Conservation (phyloP, 768 basidiomycete species). For the Pisolithus microcarpus region DNA sequence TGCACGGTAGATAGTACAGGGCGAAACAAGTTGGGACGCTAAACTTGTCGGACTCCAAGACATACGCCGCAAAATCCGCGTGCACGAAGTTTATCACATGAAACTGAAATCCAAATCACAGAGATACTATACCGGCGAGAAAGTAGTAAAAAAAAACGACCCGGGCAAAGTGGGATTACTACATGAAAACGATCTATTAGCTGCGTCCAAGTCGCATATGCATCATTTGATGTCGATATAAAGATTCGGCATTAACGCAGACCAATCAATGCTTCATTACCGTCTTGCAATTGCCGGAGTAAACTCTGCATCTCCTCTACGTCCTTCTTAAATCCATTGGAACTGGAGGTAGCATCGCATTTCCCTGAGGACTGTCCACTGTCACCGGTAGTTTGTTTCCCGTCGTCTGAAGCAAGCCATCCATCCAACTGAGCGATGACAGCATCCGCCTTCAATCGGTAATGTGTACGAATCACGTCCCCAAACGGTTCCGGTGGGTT, state of each 20-base stretch:
- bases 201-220: neutral
- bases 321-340: conserved; percentile 60
- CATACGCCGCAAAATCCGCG: neutral
- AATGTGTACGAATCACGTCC: conserved; percentile 87
- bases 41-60: too few relatives aligned
- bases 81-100: conserved; percentile 13
- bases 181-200: neutral
- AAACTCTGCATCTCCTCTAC: conserved; percentile 63
- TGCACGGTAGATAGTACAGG: neutral
- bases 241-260: neutral
- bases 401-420: conserved; percentile 76
- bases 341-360: conserved; percentile 37
- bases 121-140: neutral
- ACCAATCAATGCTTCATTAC: conserved; percentile 5
- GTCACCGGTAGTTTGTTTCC: conserved; percentile 47
- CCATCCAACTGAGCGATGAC: conserved; percentile 69
- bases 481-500: conserved; percentile 79
- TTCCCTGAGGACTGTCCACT: conserved; percentile 37
- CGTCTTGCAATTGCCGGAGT: conserved; percentile 40
- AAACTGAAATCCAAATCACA: neutral
- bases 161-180: neutral
- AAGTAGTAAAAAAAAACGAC: neutral
- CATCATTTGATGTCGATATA: neutral
- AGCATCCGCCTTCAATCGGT: conserved; percentile 71
- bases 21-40: neutral